Evolutionary conservation across 2,329 filamentous ascomycete species (phyloP), one percentile per base, ranked within the genome.

Genomic region (Beauveria australis): DNA sequence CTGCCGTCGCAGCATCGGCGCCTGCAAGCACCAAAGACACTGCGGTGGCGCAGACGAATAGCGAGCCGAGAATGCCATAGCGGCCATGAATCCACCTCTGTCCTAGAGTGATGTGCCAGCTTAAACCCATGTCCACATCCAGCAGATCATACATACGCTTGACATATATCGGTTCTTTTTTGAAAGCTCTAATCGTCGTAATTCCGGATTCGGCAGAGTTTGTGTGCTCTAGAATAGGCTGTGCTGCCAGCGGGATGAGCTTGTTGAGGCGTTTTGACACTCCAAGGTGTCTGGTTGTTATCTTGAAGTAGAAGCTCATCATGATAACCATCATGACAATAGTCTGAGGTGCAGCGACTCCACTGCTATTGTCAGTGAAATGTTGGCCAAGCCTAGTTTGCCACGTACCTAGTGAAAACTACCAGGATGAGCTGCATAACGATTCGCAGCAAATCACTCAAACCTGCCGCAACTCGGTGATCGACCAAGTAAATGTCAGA

Each of bases 371-470:
- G 30, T 60, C 7, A 60, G 58, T 30, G 14, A 48, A 16, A 18
- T 30, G 14, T 30, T 8, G 12, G 5, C 6, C 47, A 46, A 7
- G 12, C 16, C 10, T 19, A 6, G 7, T 19, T 37, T 26, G 28
- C 2, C 18, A 28, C 58, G 40, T 30, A 55, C 58, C 58, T 49
- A 12, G 58, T 60, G 24, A 60, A 24, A 18, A 60, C 33, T 14
- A 89, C 87, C 9, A 60, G 19, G 7, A 49, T 3, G 6, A 60
- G 51, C 43, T 60, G 48, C 44, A 58, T 43, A 3, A 33, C 18
- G 18, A 49, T 57, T 3, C 61, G 26, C 6, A 63, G 33, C 28
- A 61, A 40, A 16, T 54, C 61, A 40, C 43, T 63, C 3, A 61
- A 28, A 5, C 33, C 61, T 5, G 44, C 22, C 4, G 58, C 47